These are phyloP conservation scores for Mycena crocata DNA, from an alignment of 768 basidiomycete genomes.

Conservation along the genomic window DNA sequence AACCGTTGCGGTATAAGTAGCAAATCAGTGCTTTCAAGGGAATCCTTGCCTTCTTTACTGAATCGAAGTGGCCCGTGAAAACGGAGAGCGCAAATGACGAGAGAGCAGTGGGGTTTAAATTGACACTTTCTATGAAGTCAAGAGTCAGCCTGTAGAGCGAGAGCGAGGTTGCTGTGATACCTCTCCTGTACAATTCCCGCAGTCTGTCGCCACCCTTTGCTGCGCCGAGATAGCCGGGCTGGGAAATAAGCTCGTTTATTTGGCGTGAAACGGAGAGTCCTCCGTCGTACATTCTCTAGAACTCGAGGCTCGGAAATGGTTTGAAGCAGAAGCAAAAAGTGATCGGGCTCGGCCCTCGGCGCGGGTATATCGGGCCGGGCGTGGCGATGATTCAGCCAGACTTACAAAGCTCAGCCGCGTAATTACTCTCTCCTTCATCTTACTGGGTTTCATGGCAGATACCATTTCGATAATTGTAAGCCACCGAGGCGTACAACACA, in stretches of 20 bases:
- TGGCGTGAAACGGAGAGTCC: slow-evolving; percentile 44
- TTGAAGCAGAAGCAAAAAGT: neutral
- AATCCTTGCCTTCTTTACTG: slow-evolving; percentile 37
- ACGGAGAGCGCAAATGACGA: slow-evolving; percentile 44
- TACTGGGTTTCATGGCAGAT: slow-evolving; percentile 23
- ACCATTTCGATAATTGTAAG: slow-evolving; percentile 45
- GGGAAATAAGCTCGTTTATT: slow-evolving; percentile 42
- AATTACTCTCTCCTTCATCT: neutral
- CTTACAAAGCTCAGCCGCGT: neutral
- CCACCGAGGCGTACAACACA: slow-evolving; percentile 62
- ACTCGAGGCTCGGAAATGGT: neutral
- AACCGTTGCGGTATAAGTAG: neutral
- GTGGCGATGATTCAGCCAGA: neutral
- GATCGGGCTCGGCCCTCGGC: neutral
- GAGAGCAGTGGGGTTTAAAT: slow-evolving; percentile 38
- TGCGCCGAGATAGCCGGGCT: slow-evolving; percentile 41
- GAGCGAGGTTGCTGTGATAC: slow-evolving; percentile 19
- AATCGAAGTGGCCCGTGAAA: slow-evolving; percentile 39
- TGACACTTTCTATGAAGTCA: slow-evolving; percentile 40
- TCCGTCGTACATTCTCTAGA: slow-evolving; percentile 27
- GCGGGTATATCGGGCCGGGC: neutral
- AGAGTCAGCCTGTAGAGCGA: neutral
- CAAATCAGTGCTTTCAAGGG: neutral
- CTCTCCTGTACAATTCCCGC: slow-evolving; percentile 42
- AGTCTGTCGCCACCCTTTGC: slow-evolving; percentile 43